Conservation (phyloP, 2,329 filamentous ascomycete genomes). For the Trichoderma polysporum region DNA sequence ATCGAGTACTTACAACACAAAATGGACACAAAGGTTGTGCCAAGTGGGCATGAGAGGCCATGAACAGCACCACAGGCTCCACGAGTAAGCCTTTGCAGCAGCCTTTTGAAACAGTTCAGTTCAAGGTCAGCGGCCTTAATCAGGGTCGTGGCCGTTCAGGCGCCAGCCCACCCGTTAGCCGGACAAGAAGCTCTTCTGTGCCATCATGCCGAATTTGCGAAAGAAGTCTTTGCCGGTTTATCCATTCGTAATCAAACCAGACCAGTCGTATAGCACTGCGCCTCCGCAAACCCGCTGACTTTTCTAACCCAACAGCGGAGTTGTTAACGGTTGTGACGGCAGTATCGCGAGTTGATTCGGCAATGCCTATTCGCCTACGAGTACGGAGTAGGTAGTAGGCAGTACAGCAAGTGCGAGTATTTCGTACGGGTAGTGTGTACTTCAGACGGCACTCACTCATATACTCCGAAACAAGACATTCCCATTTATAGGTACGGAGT, state of each 20-base stretch:
- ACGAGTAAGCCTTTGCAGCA: neutral
- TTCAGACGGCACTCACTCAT: too few relatives aligned
- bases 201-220: neutral
- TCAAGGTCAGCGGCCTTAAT: neutral
- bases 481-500: neutral
- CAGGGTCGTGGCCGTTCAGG: neutral
- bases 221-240: constrained; percentile 4
- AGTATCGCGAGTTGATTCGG: neutral
- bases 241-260: constrained; percentile 18
- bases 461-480: neutral
- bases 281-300: constrained; percentile 2
- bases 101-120: neutral
- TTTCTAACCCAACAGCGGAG: constrained; percentile 1
- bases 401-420: too few relatives aligned
- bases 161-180: constrained; percentile 7
- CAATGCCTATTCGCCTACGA: neutral
- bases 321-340: constrained; percentile 7
- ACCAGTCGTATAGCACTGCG: neutral
- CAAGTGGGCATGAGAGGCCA: neutral
- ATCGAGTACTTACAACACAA: neutral
- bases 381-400: too few relatives aligned
- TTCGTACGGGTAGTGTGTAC: too few relatives aligned
- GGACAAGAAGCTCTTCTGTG: neutral
- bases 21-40: neutral
- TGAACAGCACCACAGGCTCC: neutral